A percentile compares a stretch with the other conserved stretches of the same genome.
phyloP scores from a whole-genome alignment of 2,329 filamentous ascomycete genomes.

The Paecilomyces formosus region DNA sequence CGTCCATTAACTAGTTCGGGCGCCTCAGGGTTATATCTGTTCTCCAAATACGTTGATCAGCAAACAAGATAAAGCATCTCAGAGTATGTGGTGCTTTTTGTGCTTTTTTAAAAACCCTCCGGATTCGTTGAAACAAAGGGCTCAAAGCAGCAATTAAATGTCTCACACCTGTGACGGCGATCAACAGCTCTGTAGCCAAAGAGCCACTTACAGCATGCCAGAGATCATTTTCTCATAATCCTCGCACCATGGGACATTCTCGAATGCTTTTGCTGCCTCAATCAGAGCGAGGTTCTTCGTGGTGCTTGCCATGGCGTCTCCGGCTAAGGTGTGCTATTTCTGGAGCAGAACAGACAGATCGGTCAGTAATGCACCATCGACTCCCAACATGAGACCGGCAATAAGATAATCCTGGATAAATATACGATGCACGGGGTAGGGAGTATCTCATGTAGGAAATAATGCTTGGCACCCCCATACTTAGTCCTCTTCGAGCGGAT shows the following conservation, averaged over 20 bases:
- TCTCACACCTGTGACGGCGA: not conserved
- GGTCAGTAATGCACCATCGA: not conserved
- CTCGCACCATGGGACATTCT: slow-evolving; percentile 16
- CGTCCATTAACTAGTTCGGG: slow-evolving; percentile 46
- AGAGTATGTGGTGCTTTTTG: not conserved
- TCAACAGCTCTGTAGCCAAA: not conserved
- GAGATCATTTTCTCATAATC: slow-evolving; percentile 20
- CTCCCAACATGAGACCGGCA: too few species aligned
- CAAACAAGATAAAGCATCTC: not conserved
- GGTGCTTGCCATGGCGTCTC: not conserved
- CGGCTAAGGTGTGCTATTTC: not conserved
- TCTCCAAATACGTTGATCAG: not conserved
- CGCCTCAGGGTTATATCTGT: slow-evolving; percentile 44
- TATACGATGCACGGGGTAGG: too few species aligned
- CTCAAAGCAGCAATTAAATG: not conserved
- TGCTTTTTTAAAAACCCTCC: not conserved
- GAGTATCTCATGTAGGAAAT: too few species aligned
- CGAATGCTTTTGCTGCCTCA: slow-evolving; percentile 4
- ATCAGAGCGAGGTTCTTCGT: slow-evolving; percentile 6
- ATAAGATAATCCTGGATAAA: too few species aligned
- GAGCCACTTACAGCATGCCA: slow-evolving; percentile 13
- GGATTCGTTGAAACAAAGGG: not conserved
- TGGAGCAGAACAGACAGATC: not conserved
- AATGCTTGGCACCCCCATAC: too few species aligned
- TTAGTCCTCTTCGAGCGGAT: not conserved